These are phyloP conservation scores for Melaleuca alternifolia DNA, from an alignment of 345 rosid genomes.

Conservation along the genomic window DNA sequence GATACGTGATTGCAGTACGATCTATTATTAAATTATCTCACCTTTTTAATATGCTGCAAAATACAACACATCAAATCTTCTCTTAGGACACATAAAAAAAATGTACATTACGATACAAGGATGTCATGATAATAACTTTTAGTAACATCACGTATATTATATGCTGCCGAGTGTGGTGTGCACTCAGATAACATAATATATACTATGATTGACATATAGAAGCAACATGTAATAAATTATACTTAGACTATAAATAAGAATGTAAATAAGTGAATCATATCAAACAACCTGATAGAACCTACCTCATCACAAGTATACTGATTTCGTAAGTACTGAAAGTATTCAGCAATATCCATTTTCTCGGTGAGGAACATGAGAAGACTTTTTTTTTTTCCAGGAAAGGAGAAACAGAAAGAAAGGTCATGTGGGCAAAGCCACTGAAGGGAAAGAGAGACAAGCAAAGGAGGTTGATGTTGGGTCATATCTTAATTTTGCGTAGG, in stretches of 20 bases:
- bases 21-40: neutral
- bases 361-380: neutral
- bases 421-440: neutral
- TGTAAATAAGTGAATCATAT: neutral
- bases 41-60: neutral
- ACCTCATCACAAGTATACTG: neutral
- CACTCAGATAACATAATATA: neutral
- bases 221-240: neutral
- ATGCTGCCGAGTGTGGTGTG: accelerated
- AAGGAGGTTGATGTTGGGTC: neutral
- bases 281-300: neutral
- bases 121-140: neutral
- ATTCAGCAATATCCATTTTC: neutral
- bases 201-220: neutral
- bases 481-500: neutral
- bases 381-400: neutral
- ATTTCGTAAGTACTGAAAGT: neutral
- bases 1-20: neutral
- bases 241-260: neutral
- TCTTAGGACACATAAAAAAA: neutral
- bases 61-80: neutral
- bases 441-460: neutral
- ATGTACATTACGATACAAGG: neutral
- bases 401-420: neutral
- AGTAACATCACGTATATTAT: neutral